Evolutionary conservation across 2,329 filamentous ascomycete genomes (phyloP), one percentile per base, ranked within the genome.

Genomic region (Neofusicoccum sp.): DNA sequence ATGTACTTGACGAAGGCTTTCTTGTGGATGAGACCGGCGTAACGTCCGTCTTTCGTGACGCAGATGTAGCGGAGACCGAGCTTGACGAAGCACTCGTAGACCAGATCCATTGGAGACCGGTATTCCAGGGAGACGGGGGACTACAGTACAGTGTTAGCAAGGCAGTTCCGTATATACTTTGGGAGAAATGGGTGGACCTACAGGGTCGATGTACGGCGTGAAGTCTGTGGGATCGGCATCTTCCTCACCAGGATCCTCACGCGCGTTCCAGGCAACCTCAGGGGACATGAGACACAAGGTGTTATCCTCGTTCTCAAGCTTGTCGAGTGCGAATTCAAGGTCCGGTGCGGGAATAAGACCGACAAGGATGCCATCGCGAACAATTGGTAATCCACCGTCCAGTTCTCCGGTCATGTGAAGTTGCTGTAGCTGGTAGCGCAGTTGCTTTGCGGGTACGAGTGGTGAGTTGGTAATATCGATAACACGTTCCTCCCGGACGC

Each of bases 51-150:
- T 62, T 85, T 86, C 31, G 95, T 80, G 4, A 97, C 93, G 74
- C 95, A 98, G 56, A 99, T 89, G 76, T 97, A 98, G 66, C 95
- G 84, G 67, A 99, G 78, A 1, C 95, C 95, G 7, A 99, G 82
- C 78, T 99, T 99, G 56, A 92, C 91, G 75, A 98, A 99, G 71
- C 93, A 94, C 74, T 99, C 95, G 71, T 97, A 97, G 3, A 97
- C 95, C 43, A 99, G 80, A 73, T 98, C 93, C 86, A 98, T 93
- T 0, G 95, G 92, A 0, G 90, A 95, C 68, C 89, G 87, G 34
- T 96, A 90, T 71, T 99, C 95, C 29, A 99, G 81, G 11, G 93
- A 86, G 12, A 99, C 85, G 0, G 95, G 95, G 2, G 94, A 90
- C 86, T 89, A 48, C 6, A 6, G 12, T 22, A 6, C 49, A 22